Conservation (phyloP, 1,139 yeast genomes). For the Suhomyces bolitotheri region DNA sequence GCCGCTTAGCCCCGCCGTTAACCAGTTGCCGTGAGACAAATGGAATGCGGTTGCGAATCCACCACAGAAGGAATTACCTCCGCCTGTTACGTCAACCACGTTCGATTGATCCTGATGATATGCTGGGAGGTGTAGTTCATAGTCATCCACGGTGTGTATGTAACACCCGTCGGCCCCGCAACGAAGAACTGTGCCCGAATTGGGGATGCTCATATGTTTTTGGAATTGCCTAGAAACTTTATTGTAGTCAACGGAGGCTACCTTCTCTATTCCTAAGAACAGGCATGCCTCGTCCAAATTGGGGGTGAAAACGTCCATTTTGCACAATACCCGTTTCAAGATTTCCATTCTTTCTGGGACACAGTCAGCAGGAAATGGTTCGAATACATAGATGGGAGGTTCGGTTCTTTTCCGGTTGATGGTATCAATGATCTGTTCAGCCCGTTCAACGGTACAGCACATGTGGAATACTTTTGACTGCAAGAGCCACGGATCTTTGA, state of each 20-base stretch:
- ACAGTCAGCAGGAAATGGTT: conserved; percentile 84
- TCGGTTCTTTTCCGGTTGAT: conserved; percentile 20
- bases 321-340: conserved; percentile 43
- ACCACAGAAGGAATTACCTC: conserved; percentile 89
- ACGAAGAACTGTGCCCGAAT: conserved; percentile 58
- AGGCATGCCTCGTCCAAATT: conserved; percentile 80
- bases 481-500: conserved; percentile 34
- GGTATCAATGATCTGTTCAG: conserved; percentile 44
- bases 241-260: conserved; percentile 25
- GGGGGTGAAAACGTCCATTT: conserved; percentile 71
- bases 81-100: conserved; percentile 90
- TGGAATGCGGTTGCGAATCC: conserved; percentile 66
- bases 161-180: conserved; percentile 73
- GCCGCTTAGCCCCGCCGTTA: conserved; percentile 63
- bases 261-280: conserved; percentile 39
- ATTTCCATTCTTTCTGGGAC: conserved; percentile 44
- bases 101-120: conserved; percentile 55
- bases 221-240: conserved; percentile 45
- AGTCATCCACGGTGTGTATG: conserved; percentile 17
- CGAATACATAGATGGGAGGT: conserved; percentile 63
- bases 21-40: conserved; percentile 50
- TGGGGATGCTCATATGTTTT: conserved; percentile 34
- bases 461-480: conserved; percentile 61
- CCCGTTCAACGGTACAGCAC: conserved; percentile 71
- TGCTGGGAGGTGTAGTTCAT: conserved; percentile 59